Conservation (phyloP, 2,329 filamentous ascomycete genomes). For the Sporothrix variecibatus region DNA sequence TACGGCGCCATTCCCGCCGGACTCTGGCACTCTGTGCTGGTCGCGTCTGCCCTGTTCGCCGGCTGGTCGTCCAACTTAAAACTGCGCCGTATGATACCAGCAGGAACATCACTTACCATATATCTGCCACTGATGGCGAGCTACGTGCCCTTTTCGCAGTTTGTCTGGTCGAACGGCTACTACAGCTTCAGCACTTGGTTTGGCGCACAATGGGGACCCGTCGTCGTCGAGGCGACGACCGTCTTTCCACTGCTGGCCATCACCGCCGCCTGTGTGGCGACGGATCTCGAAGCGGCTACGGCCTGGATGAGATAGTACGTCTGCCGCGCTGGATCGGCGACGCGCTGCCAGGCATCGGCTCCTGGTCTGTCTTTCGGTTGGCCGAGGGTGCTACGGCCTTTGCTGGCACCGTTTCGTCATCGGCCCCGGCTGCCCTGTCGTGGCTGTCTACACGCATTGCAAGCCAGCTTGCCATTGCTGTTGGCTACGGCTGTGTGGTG, state of each 20-base stretch:
- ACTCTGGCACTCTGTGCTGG: conserved; percentile 67
- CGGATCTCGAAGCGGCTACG: conserved; percentile 60
- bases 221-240: conserved; percentile 72
- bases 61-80: conserved; percentile 71
- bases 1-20: conserved; percentile 82
- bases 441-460: conserved; percentile 61
- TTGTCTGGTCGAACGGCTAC: conserved; percentile 57
- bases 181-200: conserved; percentile 54
- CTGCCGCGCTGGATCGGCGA: conserved; percentile 62
- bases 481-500: conserved; percentile 63
- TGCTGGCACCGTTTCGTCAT: neutral
- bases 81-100: conserved; percentile 51
- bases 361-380: conserved; percentile 66
- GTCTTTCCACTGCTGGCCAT: conserved; percentile 69
- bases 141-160: conserved; percentile 74
- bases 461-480: conserved; percentile 68
- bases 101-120: conserved; percentile 50
- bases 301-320: conserved; percentile 48
- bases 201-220: conserved; percentile 66
- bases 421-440: conserved; percentile 42
- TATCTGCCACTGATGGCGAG: conserved; percentile 72
- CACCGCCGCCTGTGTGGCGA: conserved; percentile 64
- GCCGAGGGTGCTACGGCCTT: conserved; percentile 45
- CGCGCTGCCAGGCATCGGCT: conserved; percentile 64
- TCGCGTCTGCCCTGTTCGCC: conserved; percentile 66